Evolutionary conservation across 176 grass and related monocot species (phyloP).

Genomic region (Eremochloa ophiuroides): DNA sequence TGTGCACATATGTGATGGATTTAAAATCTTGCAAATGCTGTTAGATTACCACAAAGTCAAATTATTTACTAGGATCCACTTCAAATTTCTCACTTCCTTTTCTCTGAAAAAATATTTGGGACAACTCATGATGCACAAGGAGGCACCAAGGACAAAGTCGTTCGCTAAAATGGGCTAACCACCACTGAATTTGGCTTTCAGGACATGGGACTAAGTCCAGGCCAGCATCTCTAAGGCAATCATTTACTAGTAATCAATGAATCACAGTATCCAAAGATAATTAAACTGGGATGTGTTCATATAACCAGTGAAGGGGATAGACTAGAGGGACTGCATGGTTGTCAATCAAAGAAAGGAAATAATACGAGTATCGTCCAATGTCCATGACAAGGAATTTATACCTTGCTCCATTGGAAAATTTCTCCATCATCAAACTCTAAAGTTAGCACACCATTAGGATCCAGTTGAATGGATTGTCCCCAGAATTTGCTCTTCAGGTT

Average conservation of each 20-base stretch:
- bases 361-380: not conserved
- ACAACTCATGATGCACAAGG: not conserved
- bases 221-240: not conserved
- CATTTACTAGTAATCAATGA: slow-evolving; percentile 11
- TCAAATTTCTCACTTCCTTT: not conserved
- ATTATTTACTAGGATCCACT: not conserved
- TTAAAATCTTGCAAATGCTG: not conserved
- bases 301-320: not conserved
- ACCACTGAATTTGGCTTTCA: not conserved
- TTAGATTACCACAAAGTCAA: not conserved
- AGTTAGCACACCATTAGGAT: slow-evolving; percentile 70
- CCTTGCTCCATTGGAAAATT: slow-evolving; percentile 93
- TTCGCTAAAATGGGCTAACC: not conserved
- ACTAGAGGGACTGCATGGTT: not conserved
- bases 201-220: not conserved
- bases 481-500: slow-evolving; percentile 88
- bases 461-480: slow-evolving; percentile 82
- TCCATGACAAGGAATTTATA: slow-evolving; percentile 29
- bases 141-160: not conserved
- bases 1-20: not conserved
- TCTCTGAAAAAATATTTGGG: not conserved
- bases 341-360: not conserved
- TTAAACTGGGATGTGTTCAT: not conserved
- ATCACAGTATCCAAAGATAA: slow-evolving; percentile 11
- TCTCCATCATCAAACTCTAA: slow-evolving; percentile 96